Evolutionary conservation across 257 asterid genomes (phyloP).

Genomic region (Solanum neorickii): DNA sequence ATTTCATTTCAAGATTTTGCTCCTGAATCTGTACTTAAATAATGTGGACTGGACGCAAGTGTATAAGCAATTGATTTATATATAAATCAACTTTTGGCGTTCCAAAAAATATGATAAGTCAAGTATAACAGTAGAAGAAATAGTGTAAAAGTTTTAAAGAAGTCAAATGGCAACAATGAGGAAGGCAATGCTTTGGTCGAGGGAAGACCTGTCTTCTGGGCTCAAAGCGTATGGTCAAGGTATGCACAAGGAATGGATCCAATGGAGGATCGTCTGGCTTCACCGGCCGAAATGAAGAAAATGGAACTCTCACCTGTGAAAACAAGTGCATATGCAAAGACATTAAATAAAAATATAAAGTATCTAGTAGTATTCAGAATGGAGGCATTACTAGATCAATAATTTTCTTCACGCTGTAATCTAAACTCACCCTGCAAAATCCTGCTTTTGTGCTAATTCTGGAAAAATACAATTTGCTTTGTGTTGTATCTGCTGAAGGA

Average conservation of each 20-base stretch:
- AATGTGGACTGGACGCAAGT: not conserved
- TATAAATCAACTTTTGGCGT: not conserved
- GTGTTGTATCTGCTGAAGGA: conserved; percentile 62
- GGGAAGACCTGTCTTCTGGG: conserved; percentile 85
- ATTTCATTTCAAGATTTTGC: not conserved
- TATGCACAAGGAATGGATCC: conserved; percentile 94
- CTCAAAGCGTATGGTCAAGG: conserved; percentile 87
- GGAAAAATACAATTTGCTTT: conserved; percentile 72
- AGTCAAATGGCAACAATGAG: not conserved
- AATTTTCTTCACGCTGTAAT: not conserved
- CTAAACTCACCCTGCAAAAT: conserved; percentile 77
- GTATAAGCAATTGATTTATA: not conserved
- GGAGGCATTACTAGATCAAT: not conserved
- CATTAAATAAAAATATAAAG: not conserved
- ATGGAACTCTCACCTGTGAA: conserved; percentile 84
- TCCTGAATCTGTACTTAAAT: not conserved
- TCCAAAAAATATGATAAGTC: not conserved
- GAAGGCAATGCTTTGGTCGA: not conserved
- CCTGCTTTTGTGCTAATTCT: conserved; percentile 92
- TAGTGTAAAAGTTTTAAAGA: not conserved
- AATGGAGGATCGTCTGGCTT: conserved; percentile 84
- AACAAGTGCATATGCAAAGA: not conserved
- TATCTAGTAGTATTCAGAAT: not conserved
- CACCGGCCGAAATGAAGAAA: conserved; percentile 85
- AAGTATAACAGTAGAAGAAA: not conserved